These are phyloP conservation scores for Prunus campanulata DNA, from an alignment of 306 rosid genomes.

Conservation along the genomic window DNA sequence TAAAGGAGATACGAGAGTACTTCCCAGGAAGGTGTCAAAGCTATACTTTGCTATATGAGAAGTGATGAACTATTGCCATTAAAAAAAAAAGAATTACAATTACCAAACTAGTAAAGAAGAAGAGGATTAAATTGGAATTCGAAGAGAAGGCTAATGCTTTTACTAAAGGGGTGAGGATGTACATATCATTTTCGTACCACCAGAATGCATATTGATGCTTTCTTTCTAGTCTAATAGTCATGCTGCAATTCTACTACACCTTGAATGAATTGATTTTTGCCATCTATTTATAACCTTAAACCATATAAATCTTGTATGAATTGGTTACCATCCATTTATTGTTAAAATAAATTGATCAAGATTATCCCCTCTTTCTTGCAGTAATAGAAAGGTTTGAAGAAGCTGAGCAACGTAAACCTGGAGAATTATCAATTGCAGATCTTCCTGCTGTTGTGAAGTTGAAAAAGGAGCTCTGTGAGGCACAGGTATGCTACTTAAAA, in stretches of 20 bases:
- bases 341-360: neutral
- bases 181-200: neutral
- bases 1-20: constrained; percentile 20
- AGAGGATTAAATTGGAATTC: neutral
- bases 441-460: constrained; percentile 64
- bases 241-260: neutral
- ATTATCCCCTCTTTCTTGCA: constrained; percentile 30
- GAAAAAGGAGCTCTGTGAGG: constrained; percentile 69
- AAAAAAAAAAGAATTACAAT: neutral
- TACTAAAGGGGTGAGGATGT: neutral
- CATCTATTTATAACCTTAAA: neutral
- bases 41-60: constrained; percentile 77
- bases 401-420: constrained; percentile 61
- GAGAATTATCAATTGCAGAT: constrained; percentile 61
- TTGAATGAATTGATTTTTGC: neutral
- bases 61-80: constrained; percentile 24
- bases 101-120: neutral
- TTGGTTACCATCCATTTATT: neutral
- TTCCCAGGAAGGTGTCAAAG: constrained; percentile 62
- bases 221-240: neutral
- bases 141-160: neutral
- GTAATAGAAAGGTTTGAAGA: constrained; percentile 82
- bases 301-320: neutral
- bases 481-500: constrained; percentile 46
- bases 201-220: neutral